Percentiles rank a stretch among this genome's conserved stretches.
These are phyloP conservation scores for Xanthoconium separans DNA, from an alignment of 1,284 basidiomycete genomes.

Conservation along the genomic window DNA sequence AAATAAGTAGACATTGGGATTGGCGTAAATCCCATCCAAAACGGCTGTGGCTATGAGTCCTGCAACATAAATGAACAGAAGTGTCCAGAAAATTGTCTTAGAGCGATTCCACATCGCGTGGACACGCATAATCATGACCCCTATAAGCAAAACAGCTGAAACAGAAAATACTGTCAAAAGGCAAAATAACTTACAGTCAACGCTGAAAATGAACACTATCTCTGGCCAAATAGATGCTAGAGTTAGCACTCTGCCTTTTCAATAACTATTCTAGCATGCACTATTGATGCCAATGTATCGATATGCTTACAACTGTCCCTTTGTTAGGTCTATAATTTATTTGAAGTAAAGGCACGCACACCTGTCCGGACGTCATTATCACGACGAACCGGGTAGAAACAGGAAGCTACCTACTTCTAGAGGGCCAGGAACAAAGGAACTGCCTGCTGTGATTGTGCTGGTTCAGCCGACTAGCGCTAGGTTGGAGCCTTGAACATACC, in stretches of 20 bases:
- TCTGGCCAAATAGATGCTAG: not conserved
- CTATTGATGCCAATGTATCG: too few relatives aligned
- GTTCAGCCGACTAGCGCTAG: not conserved
- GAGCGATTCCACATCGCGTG: slow-evolving; percentile 17
- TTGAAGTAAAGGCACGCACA: not conserved
- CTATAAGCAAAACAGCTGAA: not conserved
- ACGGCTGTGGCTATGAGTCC: not conserved
- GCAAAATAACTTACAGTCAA: slow-evolving; percentile 10
- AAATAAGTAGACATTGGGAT: not conserved
- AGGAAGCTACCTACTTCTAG: not conserved
- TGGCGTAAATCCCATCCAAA: not conserved
- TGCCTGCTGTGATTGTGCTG: not conserved
- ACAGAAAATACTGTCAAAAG: rapidly evolving
- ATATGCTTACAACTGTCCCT: slow-evolving; percentile 12
- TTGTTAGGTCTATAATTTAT: not conserved
- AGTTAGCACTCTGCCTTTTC: slow-evolving; percentile 3
- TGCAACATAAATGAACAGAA: not conserved
- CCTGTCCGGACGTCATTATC: not conserved
- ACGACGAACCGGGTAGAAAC: rapidly evolving
- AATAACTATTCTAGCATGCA: not conserved
- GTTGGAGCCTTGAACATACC: not conserved
- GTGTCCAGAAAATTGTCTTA: slow-evolving; percentile 2
- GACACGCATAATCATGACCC: slow-evolving; percentile 20
- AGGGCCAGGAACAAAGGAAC: slow-evolving; percentile 5
- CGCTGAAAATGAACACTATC: not conserved